Base-by-base conservation (phyloP, 305 asterid species). In the Fraxinus sp. region DNA sequence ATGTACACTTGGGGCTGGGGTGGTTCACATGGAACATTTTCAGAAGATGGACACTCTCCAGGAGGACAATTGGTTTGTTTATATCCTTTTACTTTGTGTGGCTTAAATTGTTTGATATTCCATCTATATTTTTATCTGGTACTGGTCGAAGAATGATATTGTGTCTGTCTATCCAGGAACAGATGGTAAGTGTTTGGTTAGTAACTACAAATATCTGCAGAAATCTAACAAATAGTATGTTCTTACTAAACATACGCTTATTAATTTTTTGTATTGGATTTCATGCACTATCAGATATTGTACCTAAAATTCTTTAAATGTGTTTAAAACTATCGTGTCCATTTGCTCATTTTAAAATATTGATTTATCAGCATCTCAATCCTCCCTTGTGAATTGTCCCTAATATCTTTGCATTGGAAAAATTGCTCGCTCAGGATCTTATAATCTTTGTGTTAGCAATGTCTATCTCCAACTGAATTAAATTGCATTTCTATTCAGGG, bases 1-100 rank as follows among this genome's bases (percentile, higher is more conserved):
- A 85, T 93, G 26, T 94, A 96, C 89, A 91, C 97, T 16, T 96
- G 99, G 98, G 99, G 99, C 72, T 92, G 99, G 99, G 98, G 99
- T 87, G 99, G 99, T 80, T 94, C 99, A 55, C 88, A 92, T 81
- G 99, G 97, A 80, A 91, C 99, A 46, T 96, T 96, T 85, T 85
- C 87, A 77, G 98, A 89, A 62, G 98, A 94, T 22, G 98, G 97
- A 76, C 93, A 88, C 82, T 96, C 99, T 85, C 97, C 99, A 59
- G 98, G 98, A 35, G 99, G 98, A 83, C 99, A 96, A 86, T 83
- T 96, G 99, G 99, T 94, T 83, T 83, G 94, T 83, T 82, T 59
- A 74, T 44, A 70, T 74, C 78, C 76, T n/a, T 78, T 64, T 76
- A 13, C 32, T 55, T 76, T 79, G 13, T 76, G 3, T 68, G 81